Evolutionary conservation across 257 asterid species (phyloP).

Genomic region (Eucommia ulmoides): DNA sequence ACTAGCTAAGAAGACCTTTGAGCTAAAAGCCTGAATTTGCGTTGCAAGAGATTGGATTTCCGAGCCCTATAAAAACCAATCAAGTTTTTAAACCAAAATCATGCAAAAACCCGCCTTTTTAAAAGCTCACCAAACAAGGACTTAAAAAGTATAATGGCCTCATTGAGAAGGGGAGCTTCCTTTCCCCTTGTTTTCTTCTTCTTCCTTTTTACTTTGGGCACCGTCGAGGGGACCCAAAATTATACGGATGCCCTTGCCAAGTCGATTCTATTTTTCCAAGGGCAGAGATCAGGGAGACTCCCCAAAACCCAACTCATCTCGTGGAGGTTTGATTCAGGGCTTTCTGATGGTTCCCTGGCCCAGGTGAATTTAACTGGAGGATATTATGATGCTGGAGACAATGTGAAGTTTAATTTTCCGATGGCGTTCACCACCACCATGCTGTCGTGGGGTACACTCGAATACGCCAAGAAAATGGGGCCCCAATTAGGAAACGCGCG

Average conservation of each 20-base stretch:
- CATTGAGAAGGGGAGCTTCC: slow-evolving; percentile 11
- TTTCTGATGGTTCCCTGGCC: slow-evolving; percentile 53
- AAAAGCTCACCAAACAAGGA: too few species aligned
- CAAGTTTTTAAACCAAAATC: too few species aligned
- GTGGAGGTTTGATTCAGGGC: slow-evolving; percentile 66
- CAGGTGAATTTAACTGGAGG: slow-evolving; percentile 2
- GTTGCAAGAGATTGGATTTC: too few species aligned
- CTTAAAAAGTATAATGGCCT: too few species aligned
- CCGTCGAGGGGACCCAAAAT: slow-evolving; percentile 25
- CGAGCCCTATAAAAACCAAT: too few species aligned
- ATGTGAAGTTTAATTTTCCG: background rate
- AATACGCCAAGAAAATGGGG: background rate
- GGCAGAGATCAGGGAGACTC: slow-evolving; percentile 74
- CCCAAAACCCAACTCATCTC: slow-evolving; percentile 29
- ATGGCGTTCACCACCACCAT: slow-evolving; percentile 2
- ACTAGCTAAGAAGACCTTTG: too few species aligned
- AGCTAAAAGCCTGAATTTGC: too few species aligned
- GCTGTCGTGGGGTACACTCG: slow-evolving; percentile 2
- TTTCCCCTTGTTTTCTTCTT: slow-evolving; percentile 8
- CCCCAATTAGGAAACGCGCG: background rate
- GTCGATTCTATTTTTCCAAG: slow-evolving; percentile 77
- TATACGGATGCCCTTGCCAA: slow-evolving; percentile 71
- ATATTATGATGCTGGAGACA: slow-evolving; percentile 2
- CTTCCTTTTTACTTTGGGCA: background rate
- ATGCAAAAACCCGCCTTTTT: too few species aligned